Percentiles rank a stretch among this genome's conserved stretches.
Conservation (phyloP, 768 basidiomycete genomes). For the Hericium rajendrae region DNA sequence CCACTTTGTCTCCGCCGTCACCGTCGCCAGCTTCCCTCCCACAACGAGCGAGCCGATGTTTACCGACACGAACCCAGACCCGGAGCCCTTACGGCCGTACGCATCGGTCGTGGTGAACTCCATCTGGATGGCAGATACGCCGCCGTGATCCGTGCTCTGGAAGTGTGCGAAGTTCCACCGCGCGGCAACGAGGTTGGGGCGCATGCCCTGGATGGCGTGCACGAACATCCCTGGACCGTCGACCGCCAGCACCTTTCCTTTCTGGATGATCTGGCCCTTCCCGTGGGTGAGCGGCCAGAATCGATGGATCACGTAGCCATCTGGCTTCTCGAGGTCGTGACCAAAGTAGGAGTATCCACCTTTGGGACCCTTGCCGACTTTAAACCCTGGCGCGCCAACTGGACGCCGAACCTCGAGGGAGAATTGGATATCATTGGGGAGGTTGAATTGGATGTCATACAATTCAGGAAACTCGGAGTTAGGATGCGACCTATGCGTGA, state of each 20-base stretch:
- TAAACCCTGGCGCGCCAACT: slow-evolving; percentile 72
- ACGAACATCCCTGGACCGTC: slow-evolving; percentile 78
- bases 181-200: slow-evolving; percentile 85
- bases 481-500: slow-evolving; percentile 53
- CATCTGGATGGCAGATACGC: slow-evolving; percentile 87
- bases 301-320: slow-evolving; percentile 82
- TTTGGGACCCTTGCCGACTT: slow-evolving; percentile 78
- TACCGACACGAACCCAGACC: slow-evolving; percentile 75
- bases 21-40: slow-evolving; percentile 61
- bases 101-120: slow-evolving; percentile 81
- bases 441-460: slow-evolving; percentile 73
- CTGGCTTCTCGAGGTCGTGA: slow-evolving; percentile 50
- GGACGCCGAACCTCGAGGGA: slow-evolving; percentile 67
- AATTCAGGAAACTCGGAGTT: slow-evolving; percentile 58
- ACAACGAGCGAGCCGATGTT: slow-evolving; percentile 83
- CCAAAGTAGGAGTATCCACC: slow-evolving; percentile 92
- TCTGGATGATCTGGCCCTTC: slow-evolving; percentile 57
- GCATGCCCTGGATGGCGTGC: slow-evolving; percentile 97
- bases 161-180: slow-evolving; percentile 96
- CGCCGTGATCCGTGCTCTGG: slow-evolving; percentile 62
- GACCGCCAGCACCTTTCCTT: slow-evolving; percentile 48
- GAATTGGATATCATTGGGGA: slow-evolving; percentile 72
- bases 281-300: slow-evolving; percentile 74
- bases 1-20: slow-evolving; percentile 76
- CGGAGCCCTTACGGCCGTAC: slow-evolving; percentile 70